Evolutionary conservation across 257 asterid genomes (phyloP), one percentile per base, ranked within the genome.

Genomic region (Solanum neorickii): DNA sequence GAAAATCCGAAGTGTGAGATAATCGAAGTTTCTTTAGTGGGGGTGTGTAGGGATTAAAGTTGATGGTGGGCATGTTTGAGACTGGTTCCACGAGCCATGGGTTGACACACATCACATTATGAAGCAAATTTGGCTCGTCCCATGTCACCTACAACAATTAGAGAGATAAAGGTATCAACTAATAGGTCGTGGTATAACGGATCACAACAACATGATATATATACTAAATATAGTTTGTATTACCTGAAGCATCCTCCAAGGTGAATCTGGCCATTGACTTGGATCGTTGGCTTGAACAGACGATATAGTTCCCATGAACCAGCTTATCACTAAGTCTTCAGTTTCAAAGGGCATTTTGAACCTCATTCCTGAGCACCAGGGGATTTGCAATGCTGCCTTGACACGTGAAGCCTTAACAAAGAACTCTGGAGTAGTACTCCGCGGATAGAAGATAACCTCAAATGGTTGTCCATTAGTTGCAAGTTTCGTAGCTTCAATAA

Each of bases 241-340:
- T 91, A 96, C 99, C 98, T 91, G 98, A 39, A 97, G 98, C 89
- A 95, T 94, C 92, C 96, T 93, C 99, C 99, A 97, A 7, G 98
- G 99, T 1, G 99, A 97, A 91, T 93, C 96, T 1, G 98, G 96
- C 99, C 99, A 95, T 73, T 87, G 94, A 84, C 91, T 85, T 6
- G 99, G 98, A 90, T 97, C 98, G 23, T 93, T 95, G 84, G 92
- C 94, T 87, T 95, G 98, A 77, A 89, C 97, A 0, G 98, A 88
- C 2, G 97, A 92, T 74, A 95, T 89, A 72, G 98, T 97, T 70
- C 99, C 99, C 97, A 97, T 94, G 87, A 94, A 97, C 98, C 99
- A 97, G 88, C 99, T 97, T 75, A 94, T 93, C 15, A 98, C 90
- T 0, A 98, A 94, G 88, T 97, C 99, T 91, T 97, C 99, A 0